Evolutionary conservation across 768 basidiomycete species (phyloP).

Genomic region (Fibroporia radiculosa): DNA sequence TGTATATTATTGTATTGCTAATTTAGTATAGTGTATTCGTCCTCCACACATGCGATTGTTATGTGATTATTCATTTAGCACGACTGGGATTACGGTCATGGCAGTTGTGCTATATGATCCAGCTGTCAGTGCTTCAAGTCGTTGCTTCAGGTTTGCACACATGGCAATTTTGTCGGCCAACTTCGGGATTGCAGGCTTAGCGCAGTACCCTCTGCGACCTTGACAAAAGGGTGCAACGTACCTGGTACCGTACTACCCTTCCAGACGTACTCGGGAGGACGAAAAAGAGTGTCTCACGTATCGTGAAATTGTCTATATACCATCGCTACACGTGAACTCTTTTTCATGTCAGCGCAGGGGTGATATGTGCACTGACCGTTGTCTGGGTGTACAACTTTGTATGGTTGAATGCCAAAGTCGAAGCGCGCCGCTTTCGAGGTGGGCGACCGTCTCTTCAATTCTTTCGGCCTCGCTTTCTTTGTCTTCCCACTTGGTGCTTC

Average conservation of each 20-base stretch:
- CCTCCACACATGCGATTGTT: not conserved
- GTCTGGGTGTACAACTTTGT: slow-evolving; percentile 35
- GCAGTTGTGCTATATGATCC: slow-evolving; percentile 7
- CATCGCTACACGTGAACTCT: no score
- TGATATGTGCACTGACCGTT: slow-evolving; percentile 1
- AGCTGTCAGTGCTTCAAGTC: slow-evolving; percentile 24
- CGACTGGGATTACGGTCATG: slow-evolving; percentile 10
- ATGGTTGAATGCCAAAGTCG: slow-evolving; percentile 39
- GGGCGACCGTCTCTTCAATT: not conserved
- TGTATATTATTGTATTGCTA: slow-evolving; percentile 6
- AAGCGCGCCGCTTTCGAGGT: no score
- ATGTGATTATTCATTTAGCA: not conserved
- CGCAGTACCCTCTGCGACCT: not conserved
- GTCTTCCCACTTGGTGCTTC: no score
- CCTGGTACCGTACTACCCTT: slow-evolving; percentile 65
- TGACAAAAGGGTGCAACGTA: slow-evolving; percentile 28
- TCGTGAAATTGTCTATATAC: no score
- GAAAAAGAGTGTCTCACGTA: slow-evolving; percentile 60
- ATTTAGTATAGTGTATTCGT: slow-evolving; percentile 1
- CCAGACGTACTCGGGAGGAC: slow-evolving; percentile 75
- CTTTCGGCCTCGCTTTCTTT: not conserved
- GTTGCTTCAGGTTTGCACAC: slow-evolving; percentile 27
- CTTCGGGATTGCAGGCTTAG: slow-evolving; percentile 19
- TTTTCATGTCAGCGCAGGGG: no score
- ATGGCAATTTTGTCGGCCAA: slow-evolving; percentile 36